These are phyloP conservation scores for Cryptosporidium baileyi DNA, from an alignment of 169 alveolate species.

Conservation along the genomic window DNA sequence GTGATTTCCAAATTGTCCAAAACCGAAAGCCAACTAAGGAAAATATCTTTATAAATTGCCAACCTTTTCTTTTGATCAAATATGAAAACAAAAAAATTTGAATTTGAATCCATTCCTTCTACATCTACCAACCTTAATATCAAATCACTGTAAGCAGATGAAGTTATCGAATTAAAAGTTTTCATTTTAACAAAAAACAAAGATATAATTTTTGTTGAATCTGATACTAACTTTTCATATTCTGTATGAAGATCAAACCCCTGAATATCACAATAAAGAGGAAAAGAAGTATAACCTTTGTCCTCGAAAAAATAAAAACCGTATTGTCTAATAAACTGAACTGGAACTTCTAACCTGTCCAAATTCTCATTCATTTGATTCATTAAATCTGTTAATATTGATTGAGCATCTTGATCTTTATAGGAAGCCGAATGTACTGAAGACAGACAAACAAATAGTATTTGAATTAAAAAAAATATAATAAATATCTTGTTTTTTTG, in stretches of 20 bases:
- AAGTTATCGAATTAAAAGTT: neutral
- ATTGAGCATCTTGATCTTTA: too few species aligned
- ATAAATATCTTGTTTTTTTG: too few species aligned
- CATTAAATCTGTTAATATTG: too few species aligned
- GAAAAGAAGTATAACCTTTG: neutral
- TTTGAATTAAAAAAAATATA: too few species aligned
- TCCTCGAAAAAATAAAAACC: constrained; percentile 12
- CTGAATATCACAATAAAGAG: neutral
- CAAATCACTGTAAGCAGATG: neutral
- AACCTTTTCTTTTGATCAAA: too few species aligned
- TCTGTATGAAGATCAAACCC: neutral
- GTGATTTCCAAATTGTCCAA: neutral
- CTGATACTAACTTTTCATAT: neutral
- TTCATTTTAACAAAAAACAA: too few species aligned
- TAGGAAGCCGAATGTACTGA: too few species aligned
- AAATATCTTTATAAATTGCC: too few species aligned
- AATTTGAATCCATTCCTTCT: neutral
- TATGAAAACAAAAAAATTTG: neutral
- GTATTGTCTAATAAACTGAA: neutral
- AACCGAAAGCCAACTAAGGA: neutral
- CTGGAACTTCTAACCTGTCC: constrained; percentile 8
- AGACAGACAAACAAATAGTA: too few species aligned
- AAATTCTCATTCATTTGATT: too few species aligned
- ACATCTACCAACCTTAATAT: neutral
- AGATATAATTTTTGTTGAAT: neutral